Base-by-base conservation (phyloP, 441 rosid species). In the Populus hybrid region DNA sequence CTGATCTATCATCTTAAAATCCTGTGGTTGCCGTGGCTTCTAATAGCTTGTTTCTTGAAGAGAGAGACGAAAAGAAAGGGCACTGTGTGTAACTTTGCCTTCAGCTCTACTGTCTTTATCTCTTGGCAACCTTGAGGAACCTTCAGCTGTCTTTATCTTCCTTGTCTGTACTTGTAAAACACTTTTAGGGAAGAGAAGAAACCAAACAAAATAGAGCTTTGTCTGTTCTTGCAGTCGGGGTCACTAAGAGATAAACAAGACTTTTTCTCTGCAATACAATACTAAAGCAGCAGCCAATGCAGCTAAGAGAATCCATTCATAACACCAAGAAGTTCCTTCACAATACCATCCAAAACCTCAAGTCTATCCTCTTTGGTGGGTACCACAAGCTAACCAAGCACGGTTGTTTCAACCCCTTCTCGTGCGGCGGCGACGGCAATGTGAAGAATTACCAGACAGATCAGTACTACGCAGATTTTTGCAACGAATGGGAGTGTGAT, bases 281-380 rank as follows among this genome's bases (percentile, higher is more conserved):
- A 35, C 28, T 53, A 57, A 80, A 80, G 74, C 70, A 79, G 82
- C 84, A 78, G 32, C 32, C 4, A 72, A 92, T 88, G 89, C 88
- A 82, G 85, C 83, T 90, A 59, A 79, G 86, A 79, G 91, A 90
- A 71, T 86, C 97, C 80, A 79, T 89, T 72, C 70, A 79, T 30
- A 90, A 87, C 80, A 84, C 91, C 85, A 89, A 83, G 79, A 85
- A 75, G 72, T 80, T 90, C 84, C 77, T 91, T 69, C 87, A 81
- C 57, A 88, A 80, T 76, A 83, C 95, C 75, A 82, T 92, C 53
- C 75, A 81, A 34, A 86, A 83, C 84, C 81, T 92, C 72, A 90
- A 84, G 82, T 89, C 92, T 23, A 53, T 87, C 77, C 67, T 89
- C 81, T 79, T 80, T 46, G 82, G 73, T 71, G 85, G 87, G 69